These are phyloP conservation scores for Chrysophaeum taylorii DNA, from an alignment of 352 stramenopile species.

Conservation along the genomic window DNA sequence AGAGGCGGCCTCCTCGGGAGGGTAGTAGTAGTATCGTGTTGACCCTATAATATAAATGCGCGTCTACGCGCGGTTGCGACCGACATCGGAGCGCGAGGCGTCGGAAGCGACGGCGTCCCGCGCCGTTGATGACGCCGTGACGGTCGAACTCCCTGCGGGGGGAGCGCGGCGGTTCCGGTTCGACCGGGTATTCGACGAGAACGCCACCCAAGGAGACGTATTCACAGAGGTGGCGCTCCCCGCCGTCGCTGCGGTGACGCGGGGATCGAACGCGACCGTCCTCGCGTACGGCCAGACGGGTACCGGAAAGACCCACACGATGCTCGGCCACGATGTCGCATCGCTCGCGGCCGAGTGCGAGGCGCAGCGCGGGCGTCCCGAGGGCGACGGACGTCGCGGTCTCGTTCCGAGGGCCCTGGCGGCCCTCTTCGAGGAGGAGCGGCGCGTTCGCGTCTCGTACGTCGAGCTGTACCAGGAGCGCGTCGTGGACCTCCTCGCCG, in stretches of 20 bases:
- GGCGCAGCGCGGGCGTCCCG: not conserved
- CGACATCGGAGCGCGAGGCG: too few species aligned
- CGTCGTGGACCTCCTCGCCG: slow-evolving; percentile 67
- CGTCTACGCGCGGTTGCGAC: too few species aligned
- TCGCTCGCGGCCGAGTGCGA: not conserved
- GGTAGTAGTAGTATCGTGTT: too few species aligned
- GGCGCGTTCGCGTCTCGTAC: slow-evolving; percentile 37
- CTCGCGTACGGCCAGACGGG: slow-evolving; percentile 20
- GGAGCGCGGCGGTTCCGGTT: too few species aligned
- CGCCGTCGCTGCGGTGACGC: slow-evolving; percentile 10
- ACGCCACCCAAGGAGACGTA: not conserved
- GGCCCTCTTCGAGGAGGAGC: slow-evolving; percentile 17
- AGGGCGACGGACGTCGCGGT: not conserved
- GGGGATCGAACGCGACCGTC: slow-evolving; percentile 17
- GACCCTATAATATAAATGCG: too few species aligned
- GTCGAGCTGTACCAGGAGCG: slow-evolving; percentile 80
- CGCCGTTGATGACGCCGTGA: too few species aligned
- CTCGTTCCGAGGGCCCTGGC: slow-evolving; percentile 19
- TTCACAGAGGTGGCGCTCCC: not conserved
- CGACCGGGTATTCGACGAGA: not conserved
- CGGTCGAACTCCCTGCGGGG: too few species aligned
- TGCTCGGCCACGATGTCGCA: not conserved
- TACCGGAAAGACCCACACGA: slow-evolving; percentile 6
- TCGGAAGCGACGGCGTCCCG: too few species aligned
- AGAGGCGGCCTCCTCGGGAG: too few species aligned